phyloP scores from a whole-genome alignment of 495 filamentous ascomycete genomes.

The Penicillium diatomitis region DNA sequence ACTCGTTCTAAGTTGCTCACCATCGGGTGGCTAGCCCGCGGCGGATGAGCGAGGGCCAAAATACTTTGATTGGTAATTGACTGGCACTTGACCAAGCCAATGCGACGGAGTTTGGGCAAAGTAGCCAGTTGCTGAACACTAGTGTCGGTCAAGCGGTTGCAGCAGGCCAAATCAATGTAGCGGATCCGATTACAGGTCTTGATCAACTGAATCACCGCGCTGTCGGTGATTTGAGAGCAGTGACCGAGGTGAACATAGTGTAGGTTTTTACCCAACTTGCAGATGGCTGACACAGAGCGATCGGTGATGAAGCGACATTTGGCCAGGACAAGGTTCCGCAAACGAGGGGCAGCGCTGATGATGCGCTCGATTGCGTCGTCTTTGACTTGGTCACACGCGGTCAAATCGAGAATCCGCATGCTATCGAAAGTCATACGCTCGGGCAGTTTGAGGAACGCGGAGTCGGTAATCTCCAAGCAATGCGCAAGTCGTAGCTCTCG shows the following conservation, averaged over 20 bases:
- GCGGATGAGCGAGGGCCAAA: slow-evolving; percentile 62
- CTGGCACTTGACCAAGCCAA: slow-evolving; percentile 90
- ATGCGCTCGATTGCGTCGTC: slow-evolving; percentile 85
- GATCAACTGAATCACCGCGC: slow-evolving; percentile 73
- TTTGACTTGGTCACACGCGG: slow-evolving; percentile 69
- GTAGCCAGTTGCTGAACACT: slow-evolving; percentile 79
- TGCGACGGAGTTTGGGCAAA: slow-evolving; percentile 85
- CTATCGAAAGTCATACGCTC: slow-evolving; percentile 62
- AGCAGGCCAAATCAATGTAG: slow-evolving; percentile 97
- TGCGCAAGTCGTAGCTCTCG: slow-evolving; percentile 81
- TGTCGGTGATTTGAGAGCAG: slow-evolving; percentile 82
- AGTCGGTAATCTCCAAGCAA: slow-evolving; percentile 73
- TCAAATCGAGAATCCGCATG: slow-evolving; percentile 89
- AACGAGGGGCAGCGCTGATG: slow-evolving; percentile 71
- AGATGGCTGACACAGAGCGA: slow-evolving; percentile 75
- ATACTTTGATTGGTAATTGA: slow-evolving; percentile 86
- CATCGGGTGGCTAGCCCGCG: slow-evolving; percentile 35
- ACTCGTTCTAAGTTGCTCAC: slow-evolving; percentile 75
- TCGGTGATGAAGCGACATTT: slow-evolving; percentile 94
- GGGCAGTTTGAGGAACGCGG: slow-evolving; percentile 78
- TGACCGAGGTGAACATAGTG: slow-evolving; percentile 96
- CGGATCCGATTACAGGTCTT: slow-evolving; percentile 84
- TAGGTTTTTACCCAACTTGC: slow-evolving; percentile 84
- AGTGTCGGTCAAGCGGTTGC: slow-evolving; percentile 74
- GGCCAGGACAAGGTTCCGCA: slow-evolving; percentile 86